These are phyloP conservation scores for Coelastrella sp. DNA, from an alignment of 139 green algal species.

Conservation along the genomic window DNA sequence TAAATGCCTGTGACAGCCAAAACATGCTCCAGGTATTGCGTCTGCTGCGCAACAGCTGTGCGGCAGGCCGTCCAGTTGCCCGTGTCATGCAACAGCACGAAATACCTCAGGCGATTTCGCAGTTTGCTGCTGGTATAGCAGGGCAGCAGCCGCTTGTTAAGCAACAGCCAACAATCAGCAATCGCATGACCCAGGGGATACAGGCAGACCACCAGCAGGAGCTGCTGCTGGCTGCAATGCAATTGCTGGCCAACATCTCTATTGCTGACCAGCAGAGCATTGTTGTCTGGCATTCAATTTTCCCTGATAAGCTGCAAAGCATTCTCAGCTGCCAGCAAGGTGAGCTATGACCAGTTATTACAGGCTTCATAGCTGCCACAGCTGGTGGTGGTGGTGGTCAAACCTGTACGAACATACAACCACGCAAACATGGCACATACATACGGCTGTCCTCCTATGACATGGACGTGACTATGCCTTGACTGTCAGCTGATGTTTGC, in stretches of 20 bases:
- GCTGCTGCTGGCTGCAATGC: constrained; percentile 38
- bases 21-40: constrained; percentile 11
- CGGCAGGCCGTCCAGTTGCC: constrained; percentile 13
- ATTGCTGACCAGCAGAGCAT: background rate
- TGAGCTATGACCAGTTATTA: background rate
- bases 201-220: constrained; percentile 8
- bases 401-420: too few relatives aligned
- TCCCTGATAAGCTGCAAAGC: background rate
- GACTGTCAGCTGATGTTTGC: too few relatives aligned
- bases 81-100: background rate
- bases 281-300: constrained; percentile 21
- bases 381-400: too few relatives aligned
- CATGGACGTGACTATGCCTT: too few relatives aligned
- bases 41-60: constrained; percentile 48
- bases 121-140: constrained; percentile 29
- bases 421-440: too few relatives aligned
- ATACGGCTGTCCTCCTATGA: too few relatives aligned
- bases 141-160: background rate
- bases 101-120: background rate
- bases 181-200: background rate
- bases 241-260: constrained; percentile 47
- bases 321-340: constrained; percentile 6
- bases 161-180: background rate
- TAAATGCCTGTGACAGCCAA: background rate
- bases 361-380: too few relatives aligned